Conservation (phyloP, 140 eudicot genomes). For the Senecio squalidus region DNA sequence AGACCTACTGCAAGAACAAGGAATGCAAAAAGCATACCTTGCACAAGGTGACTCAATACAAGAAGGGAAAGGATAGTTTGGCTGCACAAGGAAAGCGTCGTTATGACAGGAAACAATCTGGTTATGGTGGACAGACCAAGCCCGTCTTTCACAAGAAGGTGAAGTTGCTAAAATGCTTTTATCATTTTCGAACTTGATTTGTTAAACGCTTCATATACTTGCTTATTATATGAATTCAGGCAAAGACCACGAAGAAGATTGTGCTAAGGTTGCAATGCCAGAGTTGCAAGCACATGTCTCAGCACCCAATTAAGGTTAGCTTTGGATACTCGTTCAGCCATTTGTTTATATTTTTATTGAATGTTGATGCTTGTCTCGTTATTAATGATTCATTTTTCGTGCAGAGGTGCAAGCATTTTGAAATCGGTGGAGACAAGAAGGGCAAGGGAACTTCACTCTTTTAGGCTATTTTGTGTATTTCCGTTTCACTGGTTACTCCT, state of each 20-base stretch:
- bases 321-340: background rate
- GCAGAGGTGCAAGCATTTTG: conserved; percentile 49
- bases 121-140: no score
- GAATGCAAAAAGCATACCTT: no score
- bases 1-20: conserved; percentile 45
- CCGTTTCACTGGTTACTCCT: background rate
- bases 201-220: no score
- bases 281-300: conserved; percentile 40
- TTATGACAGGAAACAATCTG: conserved; percentile 45
- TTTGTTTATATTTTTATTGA: no score
- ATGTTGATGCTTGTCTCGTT: background rate
- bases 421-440: conserved; percentile 47
- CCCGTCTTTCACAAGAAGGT: conserved; percentile 50
- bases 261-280: conserved; percentile 46
- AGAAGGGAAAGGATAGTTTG: conserved; percentile 43
- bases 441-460: conserved; percentile 45
- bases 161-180: no score
- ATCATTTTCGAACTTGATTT: no score
- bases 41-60: no score
- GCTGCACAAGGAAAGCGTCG: no score
- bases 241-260: conserved; percentile 41
- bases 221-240: conserved; percentile 7
- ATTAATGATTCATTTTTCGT: background rate
- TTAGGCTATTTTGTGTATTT: conserved; percentile 16
- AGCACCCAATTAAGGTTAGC: conserved; percentile 39